Evolutionary conservation across 148 eudicot genomes (phyloP), one percentile per base, ranked within the genome.

Genomic region (Pouteria glomerata): DNA sequence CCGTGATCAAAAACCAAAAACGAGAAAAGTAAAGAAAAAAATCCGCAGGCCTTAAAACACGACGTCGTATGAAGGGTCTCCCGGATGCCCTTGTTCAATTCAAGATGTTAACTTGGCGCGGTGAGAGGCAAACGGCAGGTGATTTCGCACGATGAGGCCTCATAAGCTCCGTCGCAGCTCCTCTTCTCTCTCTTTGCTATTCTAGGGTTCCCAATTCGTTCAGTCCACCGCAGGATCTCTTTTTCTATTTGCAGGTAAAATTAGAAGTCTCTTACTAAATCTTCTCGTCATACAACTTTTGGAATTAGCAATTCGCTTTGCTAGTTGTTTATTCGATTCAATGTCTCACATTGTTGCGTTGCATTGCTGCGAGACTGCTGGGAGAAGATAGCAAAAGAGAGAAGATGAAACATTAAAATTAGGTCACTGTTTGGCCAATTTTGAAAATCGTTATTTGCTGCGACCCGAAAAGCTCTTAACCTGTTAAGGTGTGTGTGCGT

Each of bases 51-150:
- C n/a, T n/a, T n/a, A 39, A 10, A 5, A 39, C 7, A 39, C 44
- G 44, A 39, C 44, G 44, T 39, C 44, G 44, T 39, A 39, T 5
- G 44, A 39, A 39, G 44, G 44, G 44, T 39, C n/a, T 39, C 5
- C 10, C 44, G 10, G 4, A 4, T 39, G 16, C 8, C 2, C 30
- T 12, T 8, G 29, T 24, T 39, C 33, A 13, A 63, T 63, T 63
- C 67, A 63, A 63, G 67, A 41, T 21, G 47, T n/a, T 61, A 29
- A 35, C 45, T 65, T 65, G 55, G 69, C 69, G 69, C 69, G 67
- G 50, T 24, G 48, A 23, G 30, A 3, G 37, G 0, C 37, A 21
- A 58, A 37, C 37, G 66, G 34, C 45, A n/a, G n/a, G n/a, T n/a
- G 45, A 19, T 35, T 19, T n/a, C 0, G 24, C 3, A 10, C 45